Conservation (phyloP, 345 rosid species). For the thale cress (Arabidopsis thaliana) region DNA sequence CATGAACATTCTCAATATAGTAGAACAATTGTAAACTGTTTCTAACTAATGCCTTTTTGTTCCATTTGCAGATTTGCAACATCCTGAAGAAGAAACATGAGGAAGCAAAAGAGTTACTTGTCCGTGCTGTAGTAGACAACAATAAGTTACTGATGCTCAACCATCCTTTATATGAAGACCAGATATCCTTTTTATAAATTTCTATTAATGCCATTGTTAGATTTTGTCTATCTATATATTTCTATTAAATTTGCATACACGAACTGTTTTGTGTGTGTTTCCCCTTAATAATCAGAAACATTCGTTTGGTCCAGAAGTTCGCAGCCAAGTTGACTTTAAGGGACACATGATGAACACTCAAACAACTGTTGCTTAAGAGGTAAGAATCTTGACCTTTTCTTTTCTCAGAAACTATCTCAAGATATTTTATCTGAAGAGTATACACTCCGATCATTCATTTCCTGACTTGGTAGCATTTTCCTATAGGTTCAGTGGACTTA, state of each 20-base stretch:
- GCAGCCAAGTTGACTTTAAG: constrained; percentile 53
- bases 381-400: constrained; percentile 23
- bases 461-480: constrained; percentile 6
- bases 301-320: constrained; percentile 63
- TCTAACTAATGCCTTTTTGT: background rate
- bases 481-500: constrained; percentile 1
- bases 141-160: constrained; percentile 80
- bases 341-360: constrained; percentile 35
- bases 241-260: background rate
- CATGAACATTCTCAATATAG: background rate
- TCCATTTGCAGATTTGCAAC: constrained; percentile 67
- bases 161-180: constrained; percentile 71
- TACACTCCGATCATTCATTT: constrained; percentile 5
- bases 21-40: background rate
- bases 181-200: constrained; percentile 73
- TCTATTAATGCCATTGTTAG: background rate
- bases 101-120: constrained; percentile 83
- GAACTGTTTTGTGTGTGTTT: constrained; percentile 9
- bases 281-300: constrained; percentile 68
- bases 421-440: background rate
- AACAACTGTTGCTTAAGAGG: constrained; percentile 30
- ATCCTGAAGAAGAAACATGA: constrained; percentile 82
- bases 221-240: background rate
- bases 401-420: constrained; percentile 24
- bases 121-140: constrained; percentile 83